Conservation (phyloP, 139 green algal species). For the Auxenochlorella protothecoides region DNA sequence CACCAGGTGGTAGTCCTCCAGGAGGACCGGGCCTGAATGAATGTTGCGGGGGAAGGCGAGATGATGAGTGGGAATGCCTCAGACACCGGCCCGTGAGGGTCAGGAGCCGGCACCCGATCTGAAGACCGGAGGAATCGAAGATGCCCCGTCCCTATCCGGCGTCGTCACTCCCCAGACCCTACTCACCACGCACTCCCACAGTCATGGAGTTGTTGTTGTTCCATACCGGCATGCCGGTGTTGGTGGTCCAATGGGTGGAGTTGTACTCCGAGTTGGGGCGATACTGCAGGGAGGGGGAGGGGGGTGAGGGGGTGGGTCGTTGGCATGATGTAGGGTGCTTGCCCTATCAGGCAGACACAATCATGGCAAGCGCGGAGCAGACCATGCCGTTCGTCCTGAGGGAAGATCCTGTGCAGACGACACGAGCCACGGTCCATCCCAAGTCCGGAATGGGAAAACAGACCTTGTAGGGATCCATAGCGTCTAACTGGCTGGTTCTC, state of each 20-base stretch:
- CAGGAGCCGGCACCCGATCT: no score
- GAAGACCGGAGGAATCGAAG: no score
- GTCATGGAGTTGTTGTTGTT: constrained; percentile 92
- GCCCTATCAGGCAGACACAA: no score
- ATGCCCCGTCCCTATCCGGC: no score
- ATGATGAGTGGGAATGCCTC: neutral
- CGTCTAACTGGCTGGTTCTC: neutral
- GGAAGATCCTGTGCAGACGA: neutral
- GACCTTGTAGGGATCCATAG: constrained; percentile 2
- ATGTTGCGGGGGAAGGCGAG: neutral
- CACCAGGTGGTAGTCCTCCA: constrained; percentile 87
- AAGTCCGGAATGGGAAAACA: neutral
- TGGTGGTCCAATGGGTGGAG: constrained; percentile 80
- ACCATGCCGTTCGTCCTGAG: no score
- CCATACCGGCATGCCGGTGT: constrained; percentile 75
- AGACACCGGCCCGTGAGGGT: no score
- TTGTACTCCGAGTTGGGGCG: constrained; percentile 34
- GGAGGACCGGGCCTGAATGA: constrained; percentile 42
- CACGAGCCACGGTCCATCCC: neutral
- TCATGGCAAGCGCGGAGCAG: no score
- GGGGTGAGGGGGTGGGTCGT: no score
- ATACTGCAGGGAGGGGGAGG: constrained; percentile 11
- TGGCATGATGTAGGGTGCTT: no score
- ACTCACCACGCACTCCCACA: constrained; percentile 44
- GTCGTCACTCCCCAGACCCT: no score